These are phyloP conservation scores for Hygrophila difformis DNA, from an alignment of 257 asterid genomes.

Conservation along the genomic window DNA sequence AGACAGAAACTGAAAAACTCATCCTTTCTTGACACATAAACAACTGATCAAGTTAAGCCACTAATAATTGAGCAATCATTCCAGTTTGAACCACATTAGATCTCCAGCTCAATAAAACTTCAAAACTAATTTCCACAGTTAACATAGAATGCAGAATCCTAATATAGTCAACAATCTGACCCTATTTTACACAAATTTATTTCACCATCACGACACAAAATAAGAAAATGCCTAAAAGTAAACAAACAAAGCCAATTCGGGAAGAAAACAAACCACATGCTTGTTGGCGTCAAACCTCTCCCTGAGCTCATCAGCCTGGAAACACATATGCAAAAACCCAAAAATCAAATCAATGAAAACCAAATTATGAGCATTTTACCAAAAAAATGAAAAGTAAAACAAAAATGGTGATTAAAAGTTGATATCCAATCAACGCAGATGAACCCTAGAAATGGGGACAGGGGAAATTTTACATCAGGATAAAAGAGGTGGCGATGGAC, in stretches of 20 bases:
- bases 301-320: conserved; percentile 83
- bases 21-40: conserved; percentile 8
- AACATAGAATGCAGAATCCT: no score
- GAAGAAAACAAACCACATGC: conserved; percentile 48
- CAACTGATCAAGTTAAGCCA: background rate
- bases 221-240: background rate
- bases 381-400: no score
- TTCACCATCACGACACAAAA: background rate
- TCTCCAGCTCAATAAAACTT: background rate
- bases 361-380: background rate
- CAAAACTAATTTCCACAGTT: background rate
- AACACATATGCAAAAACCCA: background rate
- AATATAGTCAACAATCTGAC: no score
- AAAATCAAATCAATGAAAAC: background rate
- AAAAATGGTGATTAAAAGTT: background rate
- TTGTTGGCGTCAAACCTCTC: conserved; percentile 73
- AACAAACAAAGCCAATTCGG: background rate
- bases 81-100: no score
- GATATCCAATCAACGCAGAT: conserved; percentile 22
- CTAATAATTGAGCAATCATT: background rate
- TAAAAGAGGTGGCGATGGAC: conserved; percentile 99
- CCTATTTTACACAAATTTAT: no score
- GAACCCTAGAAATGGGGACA: conserved; percentile 28
- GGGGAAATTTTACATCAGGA: conserved; percentile 45
- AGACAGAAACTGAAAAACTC: no score